Conservation (phyloP, 768 basidiomycete species). For the Mrakia blollopis region DNA sequence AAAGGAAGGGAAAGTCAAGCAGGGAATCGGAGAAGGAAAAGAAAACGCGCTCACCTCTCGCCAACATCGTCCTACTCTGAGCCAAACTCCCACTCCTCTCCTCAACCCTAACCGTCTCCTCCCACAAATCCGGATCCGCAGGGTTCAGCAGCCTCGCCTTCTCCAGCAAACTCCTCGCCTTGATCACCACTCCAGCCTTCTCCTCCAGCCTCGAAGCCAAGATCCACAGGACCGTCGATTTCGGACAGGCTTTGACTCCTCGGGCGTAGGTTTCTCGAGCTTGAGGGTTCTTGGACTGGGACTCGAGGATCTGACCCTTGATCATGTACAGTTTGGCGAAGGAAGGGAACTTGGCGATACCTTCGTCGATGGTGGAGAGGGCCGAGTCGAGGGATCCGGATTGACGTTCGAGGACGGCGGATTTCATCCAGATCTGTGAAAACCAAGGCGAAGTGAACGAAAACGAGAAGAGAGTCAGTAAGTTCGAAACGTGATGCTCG, state of each 20-base stretch:
- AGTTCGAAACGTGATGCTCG: neutral
- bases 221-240: conserved; percentile 80
- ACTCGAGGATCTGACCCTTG: conserved; percentile 79
- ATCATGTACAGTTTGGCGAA: conserved; percentile 96
- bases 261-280: conserved; percentile 77
- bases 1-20: neutral
- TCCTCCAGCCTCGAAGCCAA: conserved; percentile 86
- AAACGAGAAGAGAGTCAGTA: neutral
- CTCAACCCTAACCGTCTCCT: conserved; percentile 83
- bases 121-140: conserved; percentile 79
- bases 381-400: conserved; percentile 70
- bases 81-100: conserved; percentile 74
- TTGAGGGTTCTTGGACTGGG: conserved; percentile 54
- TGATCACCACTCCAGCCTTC: conserved; percentile 83
- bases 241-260: conserved; percentile 81
- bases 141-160: conserved; percentile 82
- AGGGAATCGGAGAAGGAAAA: neutral
- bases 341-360: conserved; percentile 75
- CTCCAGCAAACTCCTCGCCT: conserved; percentile 82
- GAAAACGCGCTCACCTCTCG: conserved; percentile 53
- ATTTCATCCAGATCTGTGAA: conserved; percentile 96
- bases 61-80: conserved; percentile 82
- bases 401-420: conserved; percentile 88
- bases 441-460: neutral
- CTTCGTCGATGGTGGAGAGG: conserved; percentile 65